A percentile compares a stretch with the other conserved stretches of the same genome.
phyloP scores from a whole-genome alignment of 2,329 filamentous ascomycete species.

The Sarocladium oryzae region DNA sequence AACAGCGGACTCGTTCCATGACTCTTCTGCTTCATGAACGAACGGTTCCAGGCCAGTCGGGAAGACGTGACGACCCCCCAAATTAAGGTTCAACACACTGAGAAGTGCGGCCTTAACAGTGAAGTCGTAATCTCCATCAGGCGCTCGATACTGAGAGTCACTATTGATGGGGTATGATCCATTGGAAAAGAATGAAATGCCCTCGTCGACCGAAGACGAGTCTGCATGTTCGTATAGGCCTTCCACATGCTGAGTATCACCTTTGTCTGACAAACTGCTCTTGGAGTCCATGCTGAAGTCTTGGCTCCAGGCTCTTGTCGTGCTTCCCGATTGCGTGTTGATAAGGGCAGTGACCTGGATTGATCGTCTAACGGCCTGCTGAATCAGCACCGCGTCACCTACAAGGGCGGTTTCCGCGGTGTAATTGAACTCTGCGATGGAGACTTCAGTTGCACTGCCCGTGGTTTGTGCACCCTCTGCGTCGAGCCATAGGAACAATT shows the following conservation, averaged over 20 bases:
- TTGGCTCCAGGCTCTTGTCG: constrained; percentile 29
- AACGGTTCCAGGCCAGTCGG: constrained; percentile 57
- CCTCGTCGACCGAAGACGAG: constrained; percentile 50
- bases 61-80: constrained; percentile 37
- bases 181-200: constrained; percentile 46
- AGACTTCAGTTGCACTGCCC: not conserved
- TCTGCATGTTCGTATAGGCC: not conserved
- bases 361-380: not conserved
- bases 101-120: constrained; percentile 3
- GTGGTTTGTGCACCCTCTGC: constrained; percentile 13
- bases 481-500: constrained; percentile 73
- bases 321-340: constrained; percentile 26
- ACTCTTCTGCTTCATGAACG: constrained; percentile 14
- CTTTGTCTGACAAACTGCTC: constrained; percentile 49
- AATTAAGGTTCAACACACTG: constrained; percentile 35
- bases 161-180: constrained; percentile 30
- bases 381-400: constrained; percentile 15
- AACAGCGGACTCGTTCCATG: not conserved
- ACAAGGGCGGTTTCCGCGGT: constrained; percentile 4
- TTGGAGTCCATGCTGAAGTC: constrained; percentile 50
- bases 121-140: constrained; percentile 1
- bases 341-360: constrained; percentile 21
- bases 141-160: not conserved
- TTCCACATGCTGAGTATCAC: constrained; percentile 18
- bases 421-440: constrained; percentile 27